Base-by-base conservation (phyloP, 345 rosid genomes). In the Draba incana region DNA sequence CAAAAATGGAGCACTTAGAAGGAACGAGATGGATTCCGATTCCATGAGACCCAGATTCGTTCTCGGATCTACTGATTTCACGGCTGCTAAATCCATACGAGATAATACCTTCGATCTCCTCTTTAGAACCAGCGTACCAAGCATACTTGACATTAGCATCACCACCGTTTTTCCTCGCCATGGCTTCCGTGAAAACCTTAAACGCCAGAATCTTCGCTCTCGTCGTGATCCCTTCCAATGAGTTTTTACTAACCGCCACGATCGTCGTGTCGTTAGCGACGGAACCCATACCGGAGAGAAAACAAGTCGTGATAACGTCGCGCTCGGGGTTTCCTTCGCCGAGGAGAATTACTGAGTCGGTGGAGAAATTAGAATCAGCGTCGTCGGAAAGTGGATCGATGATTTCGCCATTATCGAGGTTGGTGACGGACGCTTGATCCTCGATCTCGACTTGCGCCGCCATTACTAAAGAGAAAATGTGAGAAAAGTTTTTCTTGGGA, bases 111-210 rank as follows among this genome's bases (percentile, higher is more conserved):
- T 64, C 27, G 38, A 80, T 63, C 68, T 86, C 84, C 2, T 78
- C 69, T 63, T 23, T 68, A 4, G 86, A 75, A 27, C 64, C 82
- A 44, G 75, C 80, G 55, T 68, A 83, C 86, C 86, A 86, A 23
- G 77, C 89, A 14, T 16, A 54, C 48, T 37, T 53, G 0, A 75
- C 51, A 54, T 84, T 81, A 6, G 82, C 72, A 53, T 78, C 48
- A 0, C 88, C 87, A 1, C 79, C 83, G 25, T 66, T 20, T 61
- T 80, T 86, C 27, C 70, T 71, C 3, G 77, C 79, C 16, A 84
- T 64, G 23, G 88, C 83, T 30, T 69, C 65, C 0, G 68, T 30
- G 35, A 64, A 77, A 42, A 78, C 30, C 30, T n/a, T 39, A 47
- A 86, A 86, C 27, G 77, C 27, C 0, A 48, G 8, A 23, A 64